Evolutionary conservation across 2,329 filamentous ascomycete species (phyloP), one percentile per base, ranked within the genome.

Genomic region (Monilinia aucupariae): DNA sequence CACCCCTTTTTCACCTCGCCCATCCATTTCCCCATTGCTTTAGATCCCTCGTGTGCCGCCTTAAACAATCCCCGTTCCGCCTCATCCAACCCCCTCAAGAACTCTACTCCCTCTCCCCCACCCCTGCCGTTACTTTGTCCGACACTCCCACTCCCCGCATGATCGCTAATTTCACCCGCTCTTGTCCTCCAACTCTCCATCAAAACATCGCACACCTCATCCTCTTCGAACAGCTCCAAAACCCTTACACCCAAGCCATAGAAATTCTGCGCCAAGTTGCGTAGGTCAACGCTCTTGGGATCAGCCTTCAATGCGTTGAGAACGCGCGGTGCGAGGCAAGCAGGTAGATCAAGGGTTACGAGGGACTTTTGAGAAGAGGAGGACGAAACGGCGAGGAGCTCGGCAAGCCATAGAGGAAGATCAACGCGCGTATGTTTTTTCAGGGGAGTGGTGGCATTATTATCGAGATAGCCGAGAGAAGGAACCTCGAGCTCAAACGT

Each of bases 401-500:
- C 91, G 69, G 89, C 92, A 15, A 99, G 86, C 94, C 94, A 99
- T 68, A 97, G 82, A 2, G 94, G 94, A 0, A 97, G 85, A 66
- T 89, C 84, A 53, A 97, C 81, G 50, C 87, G 86, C 0, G 91
- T 93, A 65, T 90, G 90, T 61, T 87, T 78, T 75, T 93, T 94
- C 71, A 97, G 87, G 74, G 89, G 77, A 39, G 81, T 78, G 2
- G 76, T 74, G 30, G 89, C 83, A 72, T 91, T 93, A 72, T 92
- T 92, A 77, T 96, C 92, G 64, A 99, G 82, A 75, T 96, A 91
- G 69, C 92, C 92, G 52, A 97, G 84, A 63, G 90, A 87, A 25
- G 92, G 89, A 39, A 96, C 87, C 64, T 93, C 89, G 72, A 97
- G 84, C 73, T 96, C 90, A 77, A 97, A 97, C 59, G 90, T 96